Percentiles rank a stretch among this genome's conserved stretches.
phyloP scores from a whole-genome alignment of 805 yeast species.

The Saturnispora mendoncae region DNA sequence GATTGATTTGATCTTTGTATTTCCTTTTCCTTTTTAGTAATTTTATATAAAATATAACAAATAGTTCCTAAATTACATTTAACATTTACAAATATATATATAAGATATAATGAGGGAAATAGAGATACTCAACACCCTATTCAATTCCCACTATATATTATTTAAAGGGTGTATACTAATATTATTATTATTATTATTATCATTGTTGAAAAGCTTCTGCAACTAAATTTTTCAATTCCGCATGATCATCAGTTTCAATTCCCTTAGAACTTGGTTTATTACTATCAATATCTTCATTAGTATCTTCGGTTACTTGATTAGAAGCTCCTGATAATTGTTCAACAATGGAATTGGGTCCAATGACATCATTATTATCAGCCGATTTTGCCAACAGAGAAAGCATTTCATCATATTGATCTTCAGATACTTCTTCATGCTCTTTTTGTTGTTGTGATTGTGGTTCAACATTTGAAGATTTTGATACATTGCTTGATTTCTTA shows the following conservation, averaged over 20 bases:
- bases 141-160: too few relatives aligned
- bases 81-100: constrained; percentile 11
- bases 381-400: constrained; percentile 13
- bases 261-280: constrained; percentile 1
- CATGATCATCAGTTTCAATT: constrained; percentile 19
- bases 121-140: too few relatives aligned
- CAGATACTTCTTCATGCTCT: constrained; percentile 18
- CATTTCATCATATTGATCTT: constrained; percentile 18
- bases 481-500: neutral
- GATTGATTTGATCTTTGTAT: neutral
- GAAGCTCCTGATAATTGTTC: constrained; percentile 19
- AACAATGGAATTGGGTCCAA: constrained; percentile 15
- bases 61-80: neutral
- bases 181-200: constrained; percentile 2
- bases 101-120: too few relatives aligned
- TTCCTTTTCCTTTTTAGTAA: neutral
- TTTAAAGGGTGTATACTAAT: too few relatives aligned
- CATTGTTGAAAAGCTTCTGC: constrained; percentile 27
- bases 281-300: neutral
- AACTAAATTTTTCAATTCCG: constrained; percentile 27
- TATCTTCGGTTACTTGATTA: constrained; percentile 7
- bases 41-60: too few relatives aligned
- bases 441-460: constrained; percentile 2
- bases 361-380: constrained; percentile 11
- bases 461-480: neutral